Conservation (phyloP, 1,284 basidiomycete genomes). For the Sporisorium scitamineum region DNA sequence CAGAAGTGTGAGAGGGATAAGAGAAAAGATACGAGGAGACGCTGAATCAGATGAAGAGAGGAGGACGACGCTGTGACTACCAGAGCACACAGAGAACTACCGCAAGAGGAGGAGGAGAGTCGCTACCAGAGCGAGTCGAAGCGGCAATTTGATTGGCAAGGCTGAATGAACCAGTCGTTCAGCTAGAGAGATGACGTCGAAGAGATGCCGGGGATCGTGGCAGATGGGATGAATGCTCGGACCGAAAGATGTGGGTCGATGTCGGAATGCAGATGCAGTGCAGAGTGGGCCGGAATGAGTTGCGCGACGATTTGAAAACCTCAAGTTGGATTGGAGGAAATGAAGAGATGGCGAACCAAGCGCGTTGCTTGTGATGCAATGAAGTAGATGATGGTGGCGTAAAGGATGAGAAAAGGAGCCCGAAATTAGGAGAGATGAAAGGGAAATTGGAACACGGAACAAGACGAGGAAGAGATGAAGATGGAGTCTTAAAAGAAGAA, state of each 20-base stretch:
- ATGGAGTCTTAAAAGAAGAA: neutral
- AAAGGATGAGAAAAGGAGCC: neutral
- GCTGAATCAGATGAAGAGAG: neutral
- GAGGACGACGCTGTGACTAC: constrained; percentile 22
- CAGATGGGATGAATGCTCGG: constrained; percentile 9
- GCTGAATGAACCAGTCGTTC: constrained; percentile 41
- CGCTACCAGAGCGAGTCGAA: constrained; percentile 33
- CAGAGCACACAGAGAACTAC: constrained; percentile 28
- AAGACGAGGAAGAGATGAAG: neutral
- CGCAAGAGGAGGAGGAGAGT: neutral
- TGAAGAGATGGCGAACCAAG: constrained; percentile 36
- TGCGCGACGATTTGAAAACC: neutral
- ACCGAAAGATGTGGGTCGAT: neutral
- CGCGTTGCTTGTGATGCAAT: constrained; percentile 25
- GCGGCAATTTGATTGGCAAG: neutral
- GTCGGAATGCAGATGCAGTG: constrained; percentile 7
- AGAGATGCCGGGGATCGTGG: constrained; percentile 20
- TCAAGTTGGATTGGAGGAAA: constrained; percentile 13
- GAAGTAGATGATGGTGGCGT: neutral
- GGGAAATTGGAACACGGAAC: neutral
- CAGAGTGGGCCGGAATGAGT: neutral
- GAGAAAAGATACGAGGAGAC: neutral
- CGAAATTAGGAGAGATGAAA: neutral
- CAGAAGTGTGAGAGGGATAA: neutral
- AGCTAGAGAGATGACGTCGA: constrained; percentile 22